Evolutionary conservation across 1,284 basidiomycete species (phyloP), one percentile per base, ranked within the genome.

Genomic region (Tylopilus orsonianus): DNA sequence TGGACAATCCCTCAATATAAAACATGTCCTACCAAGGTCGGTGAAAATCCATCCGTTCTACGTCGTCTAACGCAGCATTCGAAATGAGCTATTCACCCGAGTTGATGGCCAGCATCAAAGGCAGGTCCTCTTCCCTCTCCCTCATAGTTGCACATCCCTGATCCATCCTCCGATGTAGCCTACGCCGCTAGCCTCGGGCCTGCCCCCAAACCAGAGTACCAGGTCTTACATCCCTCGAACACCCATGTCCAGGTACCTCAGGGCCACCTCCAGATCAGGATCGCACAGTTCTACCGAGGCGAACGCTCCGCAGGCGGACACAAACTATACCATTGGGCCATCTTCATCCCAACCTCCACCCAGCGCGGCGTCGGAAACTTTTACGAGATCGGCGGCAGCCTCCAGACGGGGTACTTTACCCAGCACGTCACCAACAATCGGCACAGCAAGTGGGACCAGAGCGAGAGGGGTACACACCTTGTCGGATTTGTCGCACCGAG

Each of bases 321-420:
- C 4, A 30, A 43, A 19, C 37, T 62, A 0, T 36, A 49, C 20
- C 59, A 62, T 29, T 62, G 59, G 59, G 57, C 57, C 16, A 57
- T 61, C 41, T 61, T 59, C 49, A 39, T 59, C 41, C 56, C 56
- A 2, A 61, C 56, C 6, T 61, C 59, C 5, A 36, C 43, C 4
- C n/a, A 16, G 10, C 59, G 56, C 6, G 59, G 59, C 0, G 43
- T 61, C n/a, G 54, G 59, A 4, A 58, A 58, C 48, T 61, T 36
- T 22, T 58, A 58, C 44, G 59, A 59, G 20, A 37, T 61, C 29
- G 48, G 41, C 0, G 57, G 55, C 3, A 49, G 48, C 14, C 49
- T 59, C 0, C 55, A 46, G 35, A 24, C 23, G 0, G 45, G 56
- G 4, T 61, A 61, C 34, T 36, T 54, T 18, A 40, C 27, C 2